Conservation (phyloP, 2,329 filamentous ascomycete genomes). For the Arthroderma sp. region DNA sequence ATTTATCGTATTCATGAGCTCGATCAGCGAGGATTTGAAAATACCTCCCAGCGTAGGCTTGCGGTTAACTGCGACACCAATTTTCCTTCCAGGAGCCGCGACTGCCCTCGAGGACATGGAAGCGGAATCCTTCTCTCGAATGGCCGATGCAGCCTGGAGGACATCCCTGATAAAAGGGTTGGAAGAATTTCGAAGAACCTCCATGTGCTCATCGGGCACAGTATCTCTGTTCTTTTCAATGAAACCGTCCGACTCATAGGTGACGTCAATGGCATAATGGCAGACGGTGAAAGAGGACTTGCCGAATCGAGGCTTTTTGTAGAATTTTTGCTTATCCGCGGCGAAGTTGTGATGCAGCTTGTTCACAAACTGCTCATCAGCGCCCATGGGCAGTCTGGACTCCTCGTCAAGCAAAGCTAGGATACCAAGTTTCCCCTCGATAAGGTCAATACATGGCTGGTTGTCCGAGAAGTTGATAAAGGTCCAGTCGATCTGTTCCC, state of each 20-base stretch:
- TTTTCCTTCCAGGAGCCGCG: slow-evolving; percentile 61
- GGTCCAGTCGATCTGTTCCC: slow-evolving; percentile 96
- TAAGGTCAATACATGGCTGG: slow-evolving; percentile 95
- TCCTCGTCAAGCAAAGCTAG: slow-evolving; percentile 90
- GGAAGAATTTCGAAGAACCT: slow-evolving; percentile 69
- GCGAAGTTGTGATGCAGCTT: slow-evolving; percentile 93
- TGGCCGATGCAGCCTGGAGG: slow-evolving; percentile 69
- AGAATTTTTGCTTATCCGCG: slow-evolving; percentile 84
- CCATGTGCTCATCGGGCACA: slow-evolving; percentile 95
- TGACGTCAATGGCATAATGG: slow-evolving; percentile 96
- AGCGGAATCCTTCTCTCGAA: slow-evolving; percentile 74
- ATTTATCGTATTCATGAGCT: slow-evolving; percentile 96
- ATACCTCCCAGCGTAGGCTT: slow-evolving; percentile 97
- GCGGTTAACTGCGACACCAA: slow-evolving; percentile 82
- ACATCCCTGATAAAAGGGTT: slow-evolving; percentile 79
- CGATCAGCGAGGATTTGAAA: slow-evolving; percentile 95
- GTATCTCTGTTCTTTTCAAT: slow-evolving; percentile 99
- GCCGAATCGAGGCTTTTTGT: slow-evolving; percentile 96
- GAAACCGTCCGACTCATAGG: slow-evolving; percentile 96
- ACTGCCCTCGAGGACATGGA: slow-evolving; percentile 61
- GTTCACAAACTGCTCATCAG: slow-evolving; percentile 90
- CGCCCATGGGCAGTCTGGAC: slow-evolving; percentile 90
- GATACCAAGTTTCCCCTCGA: slow-evolving; percentile 92
- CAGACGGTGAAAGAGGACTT: slow-evolving; percentile 97
- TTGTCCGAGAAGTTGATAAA: slow-evolving; percentile 99